Evolutionary conservation across 768 basidiomycete genomes (phyloP), one percentile per base, ranked within the genome.

Genomic region (Suillus paluster): DNA sequence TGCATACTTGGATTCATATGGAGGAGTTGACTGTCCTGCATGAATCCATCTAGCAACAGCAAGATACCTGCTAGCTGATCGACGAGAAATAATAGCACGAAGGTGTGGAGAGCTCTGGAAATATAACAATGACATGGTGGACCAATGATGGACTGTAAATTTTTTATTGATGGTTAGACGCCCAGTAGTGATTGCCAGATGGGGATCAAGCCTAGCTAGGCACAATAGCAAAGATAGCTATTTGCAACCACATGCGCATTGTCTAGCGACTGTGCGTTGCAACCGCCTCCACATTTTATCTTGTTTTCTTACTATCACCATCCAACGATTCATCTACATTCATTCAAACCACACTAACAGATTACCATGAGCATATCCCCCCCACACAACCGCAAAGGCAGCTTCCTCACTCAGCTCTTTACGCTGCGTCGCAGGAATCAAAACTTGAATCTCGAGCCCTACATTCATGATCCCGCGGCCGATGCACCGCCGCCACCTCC

Each of bases 1-100:
- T 15, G 86, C 83, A 70, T 95, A 95, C 69, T 84, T 89, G 34
- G 77, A 69, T 63, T 79, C 75, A 59, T 81, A 79, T 33, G 52
- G 57, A n/a, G 65, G 2, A 3, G 42, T 21, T 11, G 42, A 54
- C 17, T 58, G 17, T 27, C 56, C 44, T 33, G 66, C 60, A 39
- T 70, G 67, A 25, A 74, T 39, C 56, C 58, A 58, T 61, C 70
- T 64, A 17, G 56, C 25, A 12, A 53, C 42, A 50, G 39, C 52
- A 45, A 60, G 21, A 30, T 11, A 21, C 36, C 38, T 68, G 50
- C 41, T 39, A 50, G 50, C 23, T 27, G 54, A 55, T 39, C 23
- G 54, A 39, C 54, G 23, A 39, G 23, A 17, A 25, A 25, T 14
- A 25, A 55, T 39, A 17, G 54, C 17, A 21, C 17, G 38, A 55